Conservation (phyloP, 2,329 filamentous ascomycete species). For the Trematosphaeria pertusa region DNA sequence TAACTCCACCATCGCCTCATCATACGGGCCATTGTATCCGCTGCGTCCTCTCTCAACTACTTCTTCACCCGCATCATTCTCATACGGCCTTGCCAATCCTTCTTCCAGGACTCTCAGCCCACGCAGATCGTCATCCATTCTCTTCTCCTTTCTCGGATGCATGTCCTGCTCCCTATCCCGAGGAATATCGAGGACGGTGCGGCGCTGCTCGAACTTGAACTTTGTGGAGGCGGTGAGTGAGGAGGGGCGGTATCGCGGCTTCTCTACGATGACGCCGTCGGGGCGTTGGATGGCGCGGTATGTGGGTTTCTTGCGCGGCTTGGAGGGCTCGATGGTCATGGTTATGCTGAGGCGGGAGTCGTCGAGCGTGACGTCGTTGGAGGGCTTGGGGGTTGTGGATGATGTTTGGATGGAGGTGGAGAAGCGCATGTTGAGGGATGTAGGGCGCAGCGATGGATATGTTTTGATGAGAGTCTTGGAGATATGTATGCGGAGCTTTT, state of each 20-base stretch:
- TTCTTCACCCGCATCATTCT: too few species aligned
- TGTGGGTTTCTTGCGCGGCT: not conserved
- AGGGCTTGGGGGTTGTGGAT: not conserved
- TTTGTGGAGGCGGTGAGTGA: too few species aligned
- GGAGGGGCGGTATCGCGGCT: conserved; percentile 3
- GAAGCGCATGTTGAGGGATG: not conserved
- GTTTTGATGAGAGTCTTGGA: not conserved
- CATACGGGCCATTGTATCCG: not conserved
- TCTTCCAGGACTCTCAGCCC: too few species aligned
- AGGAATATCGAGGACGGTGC: too few species aligned
- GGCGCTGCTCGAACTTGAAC: too few species aligned
- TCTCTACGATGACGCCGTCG: conserved; percentile 9
- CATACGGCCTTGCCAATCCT: too few species aligned
- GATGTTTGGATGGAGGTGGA: not conserved
- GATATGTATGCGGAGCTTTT: not conserved
- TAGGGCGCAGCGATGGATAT: not conserved
- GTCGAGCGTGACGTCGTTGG: too few species aligned
- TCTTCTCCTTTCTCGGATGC: not conserved
- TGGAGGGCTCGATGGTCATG: conserved; percentile 1
- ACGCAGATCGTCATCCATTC: not conserved
- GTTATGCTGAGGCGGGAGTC: conserved; percentile 1
- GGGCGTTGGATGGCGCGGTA: conserved; percentile 1
- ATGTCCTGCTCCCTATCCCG: too few species aligned
- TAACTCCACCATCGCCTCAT: too few species aligned
- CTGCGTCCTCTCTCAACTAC: not conserved